Base-by-base conservation (phyloP, 73 alveolate genomes). In the Uronychia binucleata region DNA sequence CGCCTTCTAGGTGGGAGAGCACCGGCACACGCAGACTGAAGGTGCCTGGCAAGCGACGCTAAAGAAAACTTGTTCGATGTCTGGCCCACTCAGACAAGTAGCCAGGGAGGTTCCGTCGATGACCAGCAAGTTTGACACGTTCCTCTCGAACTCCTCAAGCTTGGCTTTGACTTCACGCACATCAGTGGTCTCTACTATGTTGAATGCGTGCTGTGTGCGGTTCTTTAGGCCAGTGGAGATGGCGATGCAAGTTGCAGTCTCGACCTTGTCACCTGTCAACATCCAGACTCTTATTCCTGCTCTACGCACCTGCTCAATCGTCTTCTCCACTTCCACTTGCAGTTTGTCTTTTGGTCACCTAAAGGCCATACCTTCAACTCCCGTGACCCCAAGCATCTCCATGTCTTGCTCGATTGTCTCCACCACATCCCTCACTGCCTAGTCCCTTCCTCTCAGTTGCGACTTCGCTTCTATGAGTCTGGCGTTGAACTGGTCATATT, bases 201-300 rank as follows among this genome's bases (percentile, higher is more conserved):
- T 77, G 75, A 79, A 81, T 28, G 86, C 28, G 58, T 58, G 57
- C 80, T 85, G 83, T 33, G 84, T 57, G 74, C 79, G 29, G 79
- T 35, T 76, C 76, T 92, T 92, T 33, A 92, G 86, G 0, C 96
- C 96, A 26, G 96, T 90, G 35, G 91, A 87, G 75, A 95, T 94
- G 46, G 99, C 99, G 34, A 96, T 96, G 80, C 99, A 96, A 77
- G 96, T 92, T 13, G 99, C 99, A 34, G 97, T 95, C 86, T 95
- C 98, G 27, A 96, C 98, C 86, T 96, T 96, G 79, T 96, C 99
- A 30, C 99, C 99, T 26, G 99, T 96, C 77, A 96, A 77, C 98
- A 96, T 95, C 99, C 99, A 96, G 35, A 96, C 93, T 77, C 91
- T 93, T 30, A 96, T 94, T 30, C 98, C 98, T 28, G 99, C 99